Base-by-base conservation (phyloP, 1,139 yeast species). In the Pichia kudriavzevii region DNA sequence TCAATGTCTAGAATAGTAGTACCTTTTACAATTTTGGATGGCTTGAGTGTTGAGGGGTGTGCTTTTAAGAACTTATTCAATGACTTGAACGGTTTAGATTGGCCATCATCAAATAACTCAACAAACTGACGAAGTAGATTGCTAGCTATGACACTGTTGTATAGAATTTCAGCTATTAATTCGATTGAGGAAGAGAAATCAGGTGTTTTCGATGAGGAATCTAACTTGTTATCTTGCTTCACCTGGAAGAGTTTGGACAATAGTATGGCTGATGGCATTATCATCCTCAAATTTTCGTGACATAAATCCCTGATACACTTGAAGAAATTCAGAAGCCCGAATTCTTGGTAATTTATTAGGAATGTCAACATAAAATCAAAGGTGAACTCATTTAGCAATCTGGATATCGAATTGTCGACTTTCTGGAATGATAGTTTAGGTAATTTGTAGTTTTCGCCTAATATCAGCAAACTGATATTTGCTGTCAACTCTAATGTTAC, bases 291-390 rank as follows among this genome's bases (percentile, higher is more conserved):
- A 29, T 42, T 40, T 15, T 24, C 24, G 20, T 41, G 32, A 23
- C 38, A 45, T 16, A 49, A 28, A 26, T 46, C 48, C 14, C 43
- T 34, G 8, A 52, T 30, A 26, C 41, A 37, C 34, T 59, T 59
- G 28, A 67, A 44, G 12, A 67, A 40, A 32, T 59, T 59, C 34
- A 56, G 57, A 7, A 65, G 39, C 1, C 67, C 68, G 41, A 59
- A 58, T 28, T 61, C 61, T 24, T 59, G 62, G 45, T 63, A 61
- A 5, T 56, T 46, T n/a, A 47, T 26, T 25, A 64, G 48, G 12
- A 60, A 39, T 13, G 50, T 42, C 21, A 45, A 39, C 36, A 49
- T 43, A 34, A 35, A 50, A 35, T 47, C 53, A 29, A 43, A 42
- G 36, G 34, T 45, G 34, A 43, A 38, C 49, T 56, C 36, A 39